Evolutionary conservation across 441 rosid genomes (phyloP), one percentile per base, ranked within the genome.

Genomic region (Macaranga tanarius): DNA sequence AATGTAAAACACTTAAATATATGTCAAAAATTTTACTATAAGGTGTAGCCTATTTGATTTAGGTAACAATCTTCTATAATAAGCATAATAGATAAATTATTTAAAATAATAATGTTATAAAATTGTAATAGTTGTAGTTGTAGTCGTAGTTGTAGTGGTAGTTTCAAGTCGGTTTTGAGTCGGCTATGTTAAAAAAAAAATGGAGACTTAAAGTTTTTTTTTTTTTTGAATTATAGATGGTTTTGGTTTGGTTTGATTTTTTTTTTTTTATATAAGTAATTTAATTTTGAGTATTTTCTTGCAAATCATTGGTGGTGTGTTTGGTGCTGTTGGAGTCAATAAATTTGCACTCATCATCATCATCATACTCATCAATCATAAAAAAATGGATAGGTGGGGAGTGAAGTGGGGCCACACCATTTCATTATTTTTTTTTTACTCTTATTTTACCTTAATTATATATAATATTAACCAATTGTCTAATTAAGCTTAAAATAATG

Each of bases 241-340:
- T 40, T 56, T 73, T 51, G 59, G 50, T 38, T 19, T 62, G 10
- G 38, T 70, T 50, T 52, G 57, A 23, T 73, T 47, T 22, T 2
- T 59, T 55, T 17, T 57, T 45, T 31, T 2, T 59, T 34, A 2
- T 12, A 47, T 65, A 2, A 67, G 5, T 48, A 62, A 51, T 57
- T 69, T 5, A 70, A 71, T 8, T 26, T 51, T 61, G 15, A 55
- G 6, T 26, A 48, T 38, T 77, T 74, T 52, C 57, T 76, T 81
- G 69, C 86, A 81, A 84, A 87, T 89, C 85, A 86, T 89, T 86
- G 92, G 87, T 71, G 75, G 74, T 67, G 74, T 77, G 70, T 80
- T 80, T 72, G 81, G 74, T 81, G 82, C 73, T 73, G 78, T 70
- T 76, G 75, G 75, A 71, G 84, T 83, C 85, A 72, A 86, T 71